A percentile compares a stretch with the other conserved stretches of the same genome.
Evolutionary conservation across 2,329 filamentous ascomycete genomes (phyloP).

Genomic region (Orbilia ellipsospora): DNA sequence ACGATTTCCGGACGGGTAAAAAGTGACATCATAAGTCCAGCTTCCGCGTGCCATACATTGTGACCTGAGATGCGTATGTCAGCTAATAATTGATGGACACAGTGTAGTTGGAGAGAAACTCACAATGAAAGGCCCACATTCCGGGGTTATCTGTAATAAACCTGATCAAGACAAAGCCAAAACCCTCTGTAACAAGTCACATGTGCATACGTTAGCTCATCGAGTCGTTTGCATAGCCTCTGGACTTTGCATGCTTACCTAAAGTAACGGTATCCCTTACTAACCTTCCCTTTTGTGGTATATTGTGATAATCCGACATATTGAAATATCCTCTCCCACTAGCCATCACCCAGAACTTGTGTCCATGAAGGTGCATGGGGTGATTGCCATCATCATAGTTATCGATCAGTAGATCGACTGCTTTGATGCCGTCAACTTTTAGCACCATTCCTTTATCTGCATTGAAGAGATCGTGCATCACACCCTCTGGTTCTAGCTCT

Average conservation of each 20-base stretch:
- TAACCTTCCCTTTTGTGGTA: slow-evolving; percentile 42
- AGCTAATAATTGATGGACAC: slow-evolving; percentile 2
- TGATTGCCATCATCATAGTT: slow-evolving; percentile 77
- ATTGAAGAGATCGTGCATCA: slow-evolving; percentile 65
- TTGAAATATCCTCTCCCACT: slow-evolving; percentile 58
- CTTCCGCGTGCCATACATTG: slow-evolving; percentile 70
- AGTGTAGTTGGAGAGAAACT: slow-evolving; percentile 2
- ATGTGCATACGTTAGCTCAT: slow-evolving; percentile 50
- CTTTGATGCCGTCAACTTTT: slow-evolving; percentile 64
- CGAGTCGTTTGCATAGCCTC: slow-evolving; percentile 24
- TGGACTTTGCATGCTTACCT: slow-evolving; percentile 18
- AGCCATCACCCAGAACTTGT: slow-evolving; percentile 72
- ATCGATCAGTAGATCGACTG: slow-evolving; percentile 82
- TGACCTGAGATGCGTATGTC: slow-evolving; percentile 61
- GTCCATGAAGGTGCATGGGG: slow-evolving; percentile 80
- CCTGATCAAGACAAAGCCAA: slow-evolving; percentile 69
- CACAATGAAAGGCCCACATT: slow-evolving; percentile 70
- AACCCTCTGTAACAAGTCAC: slow-evolving; percentile 64
- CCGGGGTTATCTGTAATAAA: slow-evolving; percentile 71
- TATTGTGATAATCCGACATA: slow-evolving; percentile 41
- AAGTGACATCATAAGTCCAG: slow-evolving; percentile 72
- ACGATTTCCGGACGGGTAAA: slow-evolving; percentile 66
- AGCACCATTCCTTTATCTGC: slow-evolving; percentile 36
- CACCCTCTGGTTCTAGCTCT: slow-evolving; percentile 63
- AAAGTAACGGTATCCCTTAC: slow-evolving; percentile 57